These are phyloP conservation scores for Rhododendron mucronatum DNA, from an alignment of 148 eudicot genomes.

Conservation along the genomic window DNA sequence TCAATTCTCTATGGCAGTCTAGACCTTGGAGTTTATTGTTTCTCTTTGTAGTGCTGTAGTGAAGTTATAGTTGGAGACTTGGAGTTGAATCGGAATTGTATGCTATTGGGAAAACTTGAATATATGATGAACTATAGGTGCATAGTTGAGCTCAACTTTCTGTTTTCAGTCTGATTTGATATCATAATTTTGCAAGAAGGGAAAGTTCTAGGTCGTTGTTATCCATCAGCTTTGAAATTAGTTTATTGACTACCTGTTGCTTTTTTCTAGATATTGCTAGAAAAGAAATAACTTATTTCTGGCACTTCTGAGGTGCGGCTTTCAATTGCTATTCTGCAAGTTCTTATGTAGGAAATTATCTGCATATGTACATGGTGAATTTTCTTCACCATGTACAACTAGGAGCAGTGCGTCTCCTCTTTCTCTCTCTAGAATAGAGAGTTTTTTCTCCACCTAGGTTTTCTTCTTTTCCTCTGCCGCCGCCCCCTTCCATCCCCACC, in stretches of 20 bases:
- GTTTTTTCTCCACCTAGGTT: too few relatives aligned
- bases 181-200: background rate
- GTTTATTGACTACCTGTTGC: background rate
- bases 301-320: conserved; percentile 32
- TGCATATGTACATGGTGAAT: background rate
- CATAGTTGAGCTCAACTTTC: background rate
- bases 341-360: background rate
- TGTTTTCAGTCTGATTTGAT: background rate
- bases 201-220: background rate
- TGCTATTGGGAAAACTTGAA: background rate
- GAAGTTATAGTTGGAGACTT: background rate
- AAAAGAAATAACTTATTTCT: conserved; percentile 17
- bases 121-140: background rate
- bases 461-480: too few relatives aligned
- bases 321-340: background rate
- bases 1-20: background rate
- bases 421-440: too few relatives aligned
- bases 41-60: background rate
- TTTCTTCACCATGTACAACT: too few relatives aligned
- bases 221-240: background rate
- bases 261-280: conserved; percentile 20
- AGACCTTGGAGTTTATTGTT: background rate
- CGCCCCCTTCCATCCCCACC: too few relatives aligned
- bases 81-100: background rate
- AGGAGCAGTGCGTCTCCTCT: too few relatives aligned